Percentiles rank a stretch among this genome's conserved stretches.
These are phyloP conservation scores for Boletus bicolor DNA, from an alignment of 768 basidiomycete species.

Conservation along the genomic window DNA sequence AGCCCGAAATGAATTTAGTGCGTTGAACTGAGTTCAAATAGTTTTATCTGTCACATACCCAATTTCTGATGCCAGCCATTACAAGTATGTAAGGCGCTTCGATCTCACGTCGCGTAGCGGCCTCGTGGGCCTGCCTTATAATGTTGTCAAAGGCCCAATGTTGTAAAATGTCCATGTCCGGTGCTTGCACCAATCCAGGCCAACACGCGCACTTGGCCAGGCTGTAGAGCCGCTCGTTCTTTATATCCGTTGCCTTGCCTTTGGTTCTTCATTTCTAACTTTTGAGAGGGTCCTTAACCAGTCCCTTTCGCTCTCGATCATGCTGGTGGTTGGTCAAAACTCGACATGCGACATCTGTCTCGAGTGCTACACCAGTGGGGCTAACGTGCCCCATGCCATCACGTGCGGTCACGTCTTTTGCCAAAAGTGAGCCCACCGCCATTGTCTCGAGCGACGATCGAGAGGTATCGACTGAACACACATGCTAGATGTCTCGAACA, in stretches of 20 bases:
- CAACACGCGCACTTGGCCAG: constrained; percentile 32
- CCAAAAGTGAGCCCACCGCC: constrained; percentile 29
- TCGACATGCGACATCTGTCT: constrained; percentile 78
- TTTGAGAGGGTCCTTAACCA: constrained; percentile 33
- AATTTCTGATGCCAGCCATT: constrained; percentile 13
- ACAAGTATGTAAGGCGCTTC: constrained; percentile 20
- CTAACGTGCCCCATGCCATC: constrained; percentile 61
- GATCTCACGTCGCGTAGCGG: constrained; percentile 35
- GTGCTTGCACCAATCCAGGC: constrained; percentile 23
- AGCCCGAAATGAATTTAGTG: constrained; percentile 27
- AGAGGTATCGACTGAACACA: constrained; percentile 1
- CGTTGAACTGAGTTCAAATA: constrained; percentile 20
- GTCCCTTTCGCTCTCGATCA: constrained; percentile 37
- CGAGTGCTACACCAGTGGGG: constrained; percentile 53
- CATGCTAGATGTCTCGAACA: constrained; percentile 51
- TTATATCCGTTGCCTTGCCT: constrained; percentile 17
- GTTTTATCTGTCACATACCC: constrained; percentile 14
- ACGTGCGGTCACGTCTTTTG: constrained; percentile 75
- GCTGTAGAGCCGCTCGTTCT: constrained; percentile 19
- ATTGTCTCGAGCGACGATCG: constrained; percentile 21
- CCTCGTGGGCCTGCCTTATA: constrained; percentile 36
- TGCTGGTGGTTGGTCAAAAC: constrained; percentile 63
- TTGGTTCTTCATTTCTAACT: constrained; percentile 2
- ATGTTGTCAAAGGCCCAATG: constrained; percentile 22
- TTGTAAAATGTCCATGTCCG: constrained; percentile 20